Base-by-base conservation (phyloP, 2,329 filamentous ascomycete species). In the Aspergillus sclerotialis region DNA sequence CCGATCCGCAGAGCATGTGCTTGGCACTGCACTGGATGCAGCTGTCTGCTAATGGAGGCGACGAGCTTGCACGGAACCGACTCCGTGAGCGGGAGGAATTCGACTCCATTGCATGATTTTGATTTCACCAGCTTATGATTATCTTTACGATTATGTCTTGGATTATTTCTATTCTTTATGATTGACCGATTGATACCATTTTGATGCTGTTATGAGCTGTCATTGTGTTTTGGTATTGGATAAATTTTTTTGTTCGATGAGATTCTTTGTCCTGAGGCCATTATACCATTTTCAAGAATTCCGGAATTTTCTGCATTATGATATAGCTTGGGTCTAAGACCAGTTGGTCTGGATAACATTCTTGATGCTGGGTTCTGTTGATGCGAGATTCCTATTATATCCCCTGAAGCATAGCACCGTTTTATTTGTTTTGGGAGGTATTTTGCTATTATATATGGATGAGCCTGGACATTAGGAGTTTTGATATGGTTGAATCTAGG, bases 21-120 rank as follows among this genome's bases (percentile, higher is more conserved):
- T 78, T 94, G 37, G 90, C 90, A 7, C 80, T 93, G 62, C 90
- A 96, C 68, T 96, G 90, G 89, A 95, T 96, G 88, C 86, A 90
- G 65, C 72, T 85, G 45, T 88, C 85, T 24, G 84, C 86, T 49
- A 75, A 76, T 35, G 88, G 88, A n/a, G 88, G 88, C 1, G 90
- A 96, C 57, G 76, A 83, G 53, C 68, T 94, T 47, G 90, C 90
- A 13, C 81, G 78, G 55, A 83, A 82, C 57, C 89, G 90, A 63
- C 66, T 95, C 59, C 75, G 81, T 44, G 85, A 93, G 64, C 63
- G 75, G 30, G 72, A 76, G 49, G 76, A 80, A 54, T 73, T 78
- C 56, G 75, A 78, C 52, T 72, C 67, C 33, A 69, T 76, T 52
- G 69, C 70, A 43, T 73, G 56, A 68, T 40, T 29, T 35, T 15